Evolutionary conservation across 768 basidiomycete species (phyloP).

Genomic region (Tricholoma saponaceum): DNA sequence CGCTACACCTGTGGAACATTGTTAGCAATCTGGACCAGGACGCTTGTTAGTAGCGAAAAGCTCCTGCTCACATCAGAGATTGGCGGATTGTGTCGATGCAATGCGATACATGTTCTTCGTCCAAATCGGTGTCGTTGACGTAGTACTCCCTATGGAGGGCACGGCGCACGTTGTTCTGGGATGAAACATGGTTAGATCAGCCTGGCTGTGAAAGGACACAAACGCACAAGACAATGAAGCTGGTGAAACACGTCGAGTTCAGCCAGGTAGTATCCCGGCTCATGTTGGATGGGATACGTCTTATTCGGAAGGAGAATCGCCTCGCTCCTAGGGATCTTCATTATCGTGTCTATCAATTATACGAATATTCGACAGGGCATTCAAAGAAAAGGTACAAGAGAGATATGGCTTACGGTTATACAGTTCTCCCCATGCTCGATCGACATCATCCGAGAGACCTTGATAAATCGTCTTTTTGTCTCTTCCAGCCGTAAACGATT

Average conservation of each 20-base stretch:
- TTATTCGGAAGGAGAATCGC: slow-evolving; percentile 17
- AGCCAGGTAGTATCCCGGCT: slow-evolving; percentile 20
- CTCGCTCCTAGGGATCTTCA: slow-evolving; percentile 17
- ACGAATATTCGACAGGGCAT: background rate
- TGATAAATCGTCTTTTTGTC: slow-evolving; percentile 13
- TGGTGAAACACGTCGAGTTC: slow-evolving; percentile 25
- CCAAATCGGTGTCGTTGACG: slow-evolving; percentile 9
- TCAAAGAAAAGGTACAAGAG: background rate
- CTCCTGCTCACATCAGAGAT: slow-evolving; percentile 14
- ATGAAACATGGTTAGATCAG: background rate
- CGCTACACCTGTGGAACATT: background rate
- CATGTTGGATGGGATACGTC: slow-evolving; percentile 19
- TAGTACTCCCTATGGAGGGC: slow-evolving; percentile 16
- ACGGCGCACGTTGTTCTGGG: slow-evolving; percentile 15
- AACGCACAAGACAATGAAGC: slow-evolving; percentile 25
- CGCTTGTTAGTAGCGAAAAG: background rate
- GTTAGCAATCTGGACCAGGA: background rate
- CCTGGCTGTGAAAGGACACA: background rate
- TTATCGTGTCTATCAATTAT: slow-evolving; percentile 9
- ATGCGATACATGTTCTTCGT: slow-evolving; percentile 16
- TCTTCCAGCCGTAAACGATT: slow-evolving; percentile 18
- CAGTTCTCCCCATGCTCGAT: slow-evolving; percentile 20
- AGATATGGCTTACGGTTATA: slow-evolving; percentile 20
- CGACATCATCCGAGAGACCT: slow-evolving; percentile 15
- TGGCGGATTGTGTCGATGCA: slow-evolving; percentile 18